Evolutionary conservation across 345 rosid species (phyloP).

Genomic region (Stellera chamaejasme): DNA sequence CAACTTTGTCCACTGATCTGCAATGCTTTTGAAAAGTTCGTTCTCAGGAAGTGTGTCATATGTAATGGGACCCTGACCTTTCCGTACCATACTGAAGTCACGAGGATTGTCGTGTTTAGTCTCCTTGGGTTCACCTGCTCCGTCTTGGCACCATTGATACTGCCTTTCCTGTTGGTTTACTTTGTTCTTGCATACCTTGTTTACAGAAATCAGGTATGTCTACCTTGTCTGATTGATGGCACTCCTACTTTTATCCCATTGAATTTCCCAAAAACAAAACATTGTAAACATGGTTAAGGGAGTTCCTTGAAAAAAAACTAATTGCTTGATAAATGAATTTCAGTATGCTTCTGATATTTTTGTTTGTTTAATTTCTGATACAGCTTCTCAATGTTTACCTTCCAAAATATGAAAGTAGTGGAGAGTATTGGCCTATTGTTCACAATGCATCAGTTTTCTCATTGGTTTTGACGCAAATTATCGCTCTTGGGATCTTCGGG

Average conservation of each 20-base stretch:
- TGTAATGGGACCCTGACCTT: slow-evolving; percentile 37
- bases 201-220: slow-evolving; percentile 67
- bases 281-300: too few species aligned
- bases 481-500: slow-evolving; percentile 83
- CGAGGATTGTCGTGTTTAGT: slow-evolving; percentile 70
- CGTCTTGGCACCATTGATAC: slow-evolving; percentile 70
- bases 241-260: too few species aligned
- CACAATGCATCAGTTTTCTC: slow-evolving; percentile 89
- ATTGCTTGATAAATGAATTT: too few species aligned
- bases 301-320: too few species aligned
- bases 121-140: slow-evolving; percentile 84
- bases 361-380: slow-evolving; percentile 5
- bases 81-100: slow-evolving; percentile 85
- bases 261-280: too few species aligned
- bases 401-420: slow-evolving; percentile 68
- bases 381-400: slow-evolving; percentile 82
- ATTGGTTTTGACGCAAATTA: slow-evolving; percentile 69
- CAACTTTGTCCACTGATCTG: slow-evolving; percentile 52
- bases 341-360: too few species aligned
- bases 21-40: slow-evolving; percentile 35
- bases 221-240: slow-evolving; percentile 1
- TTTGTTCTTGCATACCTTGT: slow-evolving; percentile 62
- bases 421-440: slow-evolving; percentile 77
- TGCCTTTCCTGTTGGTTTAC: slow-evolving; percentile 71
- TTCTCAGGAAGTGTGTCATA: slow-evolving; percentile 36